A percentile compares a stretch with the other conserved stretches of the same genome.
These are phyloP conservation scores for Cornus suecica DNA, from an alignment of 148 eudicot species.

Conservation along the genomic window DNA sequence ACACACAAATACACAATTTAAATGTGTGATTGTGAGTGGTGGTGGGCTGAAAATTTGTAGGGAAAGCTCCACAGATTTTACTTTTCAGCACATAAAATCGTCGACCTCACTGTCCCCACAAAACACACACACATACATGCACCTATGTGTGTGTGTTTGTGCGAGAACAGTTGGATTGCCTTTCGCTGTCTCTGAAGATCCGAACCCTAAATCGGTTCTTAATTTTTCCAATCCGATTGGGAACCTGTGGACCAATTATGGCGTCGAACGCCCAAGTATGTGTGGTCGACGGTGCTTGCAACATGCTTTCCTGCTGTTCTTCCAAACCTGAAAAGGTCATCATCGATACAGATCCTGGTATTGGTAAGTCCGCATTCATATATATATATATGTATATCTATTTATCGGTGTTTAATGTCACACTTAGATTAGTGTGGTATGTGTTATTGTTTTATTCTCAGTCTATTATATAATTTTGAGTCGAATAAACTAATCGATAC, in stretches of 20 bases:
- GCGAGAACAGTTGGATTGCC: background rate
- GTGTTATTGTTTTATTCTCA: background rate
- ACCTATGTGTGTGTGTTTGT: background rate
- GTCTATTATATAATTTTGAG: background rate
- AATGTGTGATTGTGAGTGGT: too few relatives aligned
- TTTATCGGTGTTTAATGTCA: background rate
- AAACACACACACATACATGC: too few relatives aligned
- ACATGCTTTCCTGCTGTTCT: conserved; percentile 14
- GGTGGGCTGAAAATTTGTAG: too few relatives aligned
- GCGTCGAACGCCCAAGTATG: conserved; percentile 17
- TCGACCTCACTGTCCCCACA: too few relatives aligned
- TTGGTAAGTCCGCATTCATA: conserved; percentile 36
- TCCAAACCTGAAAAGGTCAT: conserved; percentile 50
- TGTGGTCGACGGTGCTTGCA: conserved; percentile 14
- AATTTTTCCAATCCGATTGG: background rate
- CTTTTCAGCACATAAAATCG: too few relatives aligned
- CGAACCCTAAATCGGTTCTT: background rate
- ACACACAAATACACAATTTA: too few relatives aligned
- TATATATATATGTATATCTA: background rate
- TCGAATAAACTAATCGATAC: background rate
- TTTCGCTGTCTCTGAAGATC: background rate
- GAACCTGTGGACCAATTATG: background rate
- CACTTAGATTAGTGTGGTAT: background rate
- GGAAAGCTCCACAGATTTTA: too few relatives aligned
- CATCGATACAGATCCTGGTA: conserved; percentile 93